A percentile compares a stretch with the other conserved stretches of the same genome.
phyloP scores from a whole-genome alignment of 179 eudicot genomes.

The Beta corolliflora region DNA sequence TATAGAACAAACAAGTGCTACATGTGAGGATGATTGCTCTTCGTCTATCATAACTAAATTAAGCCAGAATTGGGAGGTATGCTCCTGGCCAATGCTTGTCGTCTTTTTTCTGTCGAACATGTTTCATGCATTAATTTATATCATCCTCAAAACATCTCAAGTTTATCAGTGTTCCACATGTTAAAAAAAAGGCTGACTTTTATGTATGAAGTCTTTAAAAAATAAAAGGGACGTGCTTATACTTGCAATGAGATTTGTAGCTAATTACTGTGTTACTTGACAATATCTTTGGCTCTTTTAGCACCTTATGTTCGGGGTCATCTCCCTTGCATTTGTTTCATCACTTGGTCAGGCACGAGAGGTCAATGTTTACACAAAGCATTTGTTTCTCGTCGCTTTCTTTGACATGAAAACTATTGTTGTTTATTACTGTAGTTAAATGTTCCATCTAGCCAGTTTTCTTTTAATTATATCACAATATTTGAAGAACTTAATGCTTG shows the following conservation, averaged over 20 bases:
- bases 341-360: background rate
- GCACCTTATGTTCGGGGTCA: background rate
- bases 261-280: no score
- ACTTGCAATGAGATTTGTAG: background rate
- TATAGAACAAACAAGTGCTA: conserved; percentile 36
- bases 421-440: background rate
- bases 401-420: background rate
- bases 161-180: background rate
- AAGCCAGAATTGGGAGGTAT: conserved; percentile 60
- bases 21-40: conserved; percentile 40
- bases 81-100: background rate
- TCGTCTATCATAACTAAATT: conserved; percentile 38
- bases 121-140: conserved; percentile 1
- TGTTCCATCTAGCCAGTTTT: background rate
- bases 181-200: background rate
- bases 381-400: background rate
- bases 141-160: background rate
- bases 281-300: background rate
- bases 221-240: background rate
- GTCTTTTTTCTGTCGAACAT: background rate
- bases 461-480: background rate
- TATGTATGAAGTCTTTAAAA: background rate
- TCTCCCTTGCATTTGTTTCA: background rate
- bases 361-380: background rate
- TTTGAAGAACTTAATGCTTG: background rate